Conservation (phyloP, 495 filamentous ascomycete species). For the Articulospora tetracladia region DNA sequence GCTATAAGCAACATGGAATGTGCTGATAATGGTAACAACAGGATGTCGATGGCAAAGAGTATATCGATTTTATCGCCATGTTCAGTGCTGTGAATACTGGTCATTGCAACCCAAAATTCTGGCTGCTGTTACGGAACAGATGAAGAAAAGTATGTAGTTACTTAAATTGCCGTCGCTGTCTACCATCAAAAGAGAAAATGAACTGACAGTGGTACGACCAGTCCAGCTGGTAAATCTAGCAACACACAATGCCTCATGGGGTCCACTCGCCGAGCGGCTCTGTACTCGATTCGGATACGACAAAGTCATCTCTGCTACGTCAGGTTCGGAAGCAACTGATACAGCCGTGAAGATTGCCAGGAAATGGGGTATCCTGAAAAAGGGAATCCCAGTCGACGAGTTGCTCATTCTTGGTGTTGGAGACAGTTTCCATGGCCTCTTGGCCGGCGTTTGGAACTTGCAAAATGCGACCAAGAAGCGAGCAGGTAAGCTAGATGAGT, state of each 20-base stretch:
- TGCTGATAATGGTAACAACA: no score
- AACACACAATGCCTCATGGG: background rate
- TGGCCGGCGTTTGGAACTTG: background rate
- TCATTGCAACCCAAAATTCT: no score
- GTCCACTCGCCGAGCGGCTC: background rate
- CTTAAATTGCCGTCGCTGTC: no score
- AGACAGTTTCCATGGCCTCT: slow-evolving; percentile 4
- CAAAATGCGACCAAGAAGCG: background rate
- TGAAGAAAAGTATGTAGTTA: no score
- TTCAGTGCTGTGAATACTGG: no score
- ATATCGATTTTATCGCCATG: no score
- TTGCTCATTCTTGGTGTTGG: slow-evolving; percentile 3
- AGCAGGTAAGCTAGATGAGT: background rate
- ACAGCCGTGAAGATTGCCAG: slow-evolving; percentile 7
- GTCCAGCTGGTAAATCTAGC: background rate
- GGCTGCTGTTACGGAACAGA: no score
- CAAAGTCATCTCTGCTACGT: background rate
- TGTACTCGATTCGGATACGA: slow-evolving; percentile 8
- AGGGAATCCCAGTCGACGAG: background rate
- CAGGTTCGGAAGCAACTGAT: slow-evolving; percentile 1
- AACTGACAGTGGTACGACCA: background rate
- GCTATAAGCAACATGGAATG: no score
- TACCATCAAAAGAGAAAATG: background rate
- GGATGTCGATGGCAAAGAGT: slow-evolving; percentile 5
- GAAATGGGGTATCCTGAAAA: background rate